A percentile compares a stretch with the other conserved stretches of the same genome.
Conservation (phyloP, 345 rosid species). For the Eucalyptus regnans region DNA sequence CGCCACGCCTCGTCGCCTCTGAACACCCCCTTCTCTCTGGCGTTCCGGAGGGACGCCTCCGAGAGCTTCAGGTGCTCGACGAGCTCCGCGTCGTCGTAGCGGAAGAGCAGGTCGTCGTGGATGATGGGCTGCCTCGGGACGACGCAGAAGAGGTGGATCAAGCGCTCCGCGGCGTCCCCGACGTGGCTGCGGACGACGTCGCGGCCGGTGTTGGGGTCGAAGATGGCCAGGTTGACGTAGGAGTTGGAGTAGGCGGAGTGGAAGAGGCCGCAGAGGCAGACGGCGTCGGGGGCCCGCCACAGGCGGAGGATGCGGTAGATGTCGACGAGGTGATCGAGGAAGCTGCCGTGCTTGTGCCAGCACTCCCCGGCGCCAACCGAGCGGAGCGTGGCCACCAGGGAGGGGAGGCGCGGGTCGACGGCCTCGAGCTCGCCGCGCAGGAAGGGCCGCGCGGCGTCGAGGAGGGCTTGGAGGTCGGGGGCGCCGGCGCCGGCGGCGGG, state of each 20-base stretch:
- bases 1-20: slow-evolving; percentile 66
- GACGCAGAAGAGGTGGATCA: slow-evolving; percentile 78
- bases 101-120: slow-evolving; percentile 73
- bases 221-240: slow-evolving; percentile 83
- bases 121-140: slow-evolving; percentile 78
- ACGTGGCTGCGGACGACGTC: slow-evolving; percentile 74
- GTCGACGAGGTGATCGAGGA: slow-evolving; percentile 74
- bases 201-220: slow-evolving; percentile 77
- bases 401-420: slow-evolving; percentile 49
- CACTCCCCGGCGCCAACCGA: slow-evolving; percentile 98
- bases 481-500: background rate
- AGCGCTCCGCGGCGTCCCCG: slow-evolving; percentile 70
- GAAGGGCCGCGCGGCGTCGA: slow-evolving; percentile 67
- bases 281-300: slow-evolving; percentile 71
- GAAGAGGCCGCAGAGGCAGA: slow-evolving; percentile 88
- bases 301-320: slow-evolving; percentile 71
- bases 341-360: slow-evolving; percentile 98
- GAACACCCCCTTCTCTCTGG: slow-evolving; percentile 49
- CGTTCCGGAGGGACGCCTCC: slow-evolving; percentile 39
- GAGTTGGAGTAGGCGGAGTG: slow-evolving; percentile 97
- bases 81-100: slow-evolving; percentile 64
- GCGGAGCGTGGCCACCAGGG: slow-evolving; percentile 53
- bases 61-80: slow-evolving; percentile 48
- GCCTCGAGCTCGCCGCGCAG: slow-evolving; percentile 80
- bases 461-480: slow-evolving; percentile 16